A percentile compares a stretch with the other conserved stretches of the same genome.
Evolutionary conservation across 2,329 filamentous ascomycete genomes (phyloP).

Genomic region (Echinosphaeria canescens): DNA sequence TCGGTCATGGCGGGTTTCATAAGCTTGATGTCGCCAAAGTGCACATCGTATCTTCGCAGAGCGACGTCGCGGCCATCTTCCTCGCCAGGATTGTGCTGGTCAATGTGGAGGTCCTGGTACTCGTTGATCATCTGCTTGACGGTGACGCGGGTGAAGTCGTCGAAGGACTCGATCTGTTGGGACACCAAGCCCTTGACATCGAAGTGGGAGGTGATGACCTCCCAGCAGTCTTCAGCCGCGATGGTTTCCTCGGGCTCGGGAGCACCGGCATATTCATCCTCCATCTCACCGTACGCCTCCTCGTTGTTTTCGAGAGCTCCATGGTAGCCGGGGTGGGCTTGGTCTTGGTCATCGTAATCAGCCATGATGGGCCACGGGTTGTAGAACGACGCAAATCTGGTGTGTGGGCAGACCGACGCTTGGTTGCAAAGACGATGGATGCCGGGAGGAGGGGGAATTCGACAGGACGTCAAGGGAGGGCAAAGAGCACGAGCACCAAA

Average conservation of each 20-base stretch:
- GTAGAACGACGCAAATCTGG: no score
- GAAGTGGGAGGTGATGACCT: conserved; percentile 93
- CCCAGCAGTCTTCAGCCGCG: conserved; percentile 96
- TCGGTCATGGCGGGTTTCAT: conserved; percentile 83
- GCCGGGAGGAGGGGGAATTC: no score
- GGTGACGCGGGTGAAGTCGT: conserved; percentile 86
- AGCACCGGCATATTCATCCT: conserved; percentile 46
- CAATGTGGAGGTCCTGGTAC: conserved; percentile 77
- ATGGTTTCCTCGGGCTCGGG: conserved; percentile 49
- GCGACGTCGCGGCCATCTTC: conserved; percentile 61
- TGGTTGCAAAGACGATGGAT: no score
- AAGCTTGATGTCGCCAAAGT: conserved; percentile 77
- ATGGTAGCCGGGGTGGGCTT: conserved; percentile 5
- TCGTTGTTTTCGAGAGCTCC: conserved; percentile 20
- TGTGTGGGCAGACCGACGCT: no score
- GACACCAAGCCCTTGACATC: conserved; percentile 89
- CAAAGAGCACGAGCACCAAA: no score
- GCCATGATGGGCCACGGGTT: conserved; percentile 1
- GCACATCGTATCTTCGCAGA: conserved; percentile 83
- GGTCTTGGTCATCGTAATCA: no score
- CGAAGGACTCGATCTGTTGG: conserved; percentile 95
- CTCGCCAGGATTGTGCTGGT: conserved; percentile 67
- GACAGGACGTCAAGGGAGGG: no score
- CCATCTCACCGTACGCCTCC: conserved; percentile 36
- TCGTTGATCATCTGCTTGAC: conserved; percentile 92